Base-by-base conservation (phyloP, 768 basidiomycete species). In the Tricholoma saponaceum region DNA sequence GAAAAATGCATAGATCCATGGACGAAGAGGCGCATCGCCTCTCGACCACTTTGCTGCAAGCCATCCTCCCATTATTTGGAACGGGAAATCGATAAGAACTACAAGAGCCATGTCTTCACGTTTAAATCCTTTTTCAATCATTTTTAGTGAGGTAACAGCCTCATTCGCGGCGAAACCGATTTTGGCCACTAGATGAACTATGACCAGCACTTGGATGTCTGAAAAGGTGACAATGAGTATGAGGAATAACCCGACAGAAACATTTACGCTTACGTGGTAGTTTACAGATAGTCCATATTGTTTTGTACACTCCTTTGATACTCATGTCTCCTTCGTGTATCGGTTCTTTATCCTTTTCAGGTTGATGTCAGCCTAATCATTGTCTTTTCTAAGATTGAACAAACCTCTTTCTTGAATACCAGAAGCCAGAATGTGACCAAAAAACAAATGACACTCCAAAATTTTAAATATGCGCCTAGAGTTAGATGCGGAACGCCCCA, bases 71-170 rank as follows among this genome's bases (percentile, higher is more conserved):
- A 90, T 67, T 52, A 99, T 93, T 76, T 98, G 95, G 74, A 97
- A 96, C 2, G 97, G 97, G 64, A 98, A 98, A 72, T 99, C 97
- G 62, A 98, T 89, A 37, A 98, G 83, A 44, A 96, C 95, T 3
- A 93, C 89, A 14, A 95, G 79, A n/a, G 97, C 95, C 37, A 98
- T 80, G 65, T 99, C 97, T 76, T 98, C 97, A 39, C 95, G 89
- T 58, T 86, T 89, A 54, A 99, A 80, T 1, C 97, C 97, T 68
- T 98, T 98, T 71, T 99, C 97, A 43, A 99, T 89, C 74, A 98
- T 83, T 69, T 99, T 99, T 44, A 98, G 80, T 22, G 83, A 86
- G 3, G 92, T 94, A 12, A 87, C 90, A 5, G 93, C 89, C 47
- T 98, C 97, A 72, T 94, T 93, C 23, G 93, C 92, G 49, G 92